Evolutionary conservation across 352 stramenopile genomes (phyloP).

Genomic region (Phytophthora cajani): DNA sequence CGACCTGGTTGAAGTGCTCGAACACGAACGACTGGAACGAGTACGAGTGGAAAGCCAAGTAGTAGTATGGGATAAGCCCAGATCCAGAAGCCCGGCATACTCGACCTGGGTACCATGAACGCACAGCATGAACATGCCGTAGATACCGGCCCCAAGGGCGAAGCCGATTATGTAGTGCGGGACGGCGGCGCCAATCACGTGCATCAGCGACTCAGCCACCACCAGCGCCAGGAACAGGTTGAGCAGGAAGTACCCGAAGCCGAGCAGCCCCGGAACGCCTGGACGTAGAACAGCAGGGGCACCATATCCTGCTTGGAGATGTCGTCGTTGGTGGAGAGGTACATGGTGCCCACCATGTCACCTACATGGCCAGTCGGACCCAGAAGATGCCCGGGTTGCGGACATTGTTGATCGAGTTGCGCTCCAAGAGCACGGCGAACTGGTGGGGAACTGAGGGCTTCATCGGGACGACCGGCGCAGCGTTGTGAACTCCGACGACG

Average conservation of each 20-base stretch:
- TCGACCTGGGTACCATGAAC: conserved; percentile 64
- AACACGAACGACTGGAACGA: conserved; percentile 81
- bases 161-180: conserved; percentile 86
- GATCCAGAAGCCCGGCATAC: conserved; percentile 69
- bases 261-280: conserved; percentile 74
- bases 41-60: conserved; percentile 84
- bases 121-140: conserved; percentile 84
- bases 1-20: conserved; percentile 57
- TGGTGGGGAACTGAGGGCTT: conserved; percentile 49
- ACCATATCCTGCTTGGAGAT: conserved; percentile 45
- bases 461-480: conserved; percentile 28
- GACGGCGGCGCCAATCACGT: conserved; percentile 65
- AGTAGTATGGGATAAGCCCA: conserved; percentile 59
- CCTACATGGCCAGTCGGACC: conserved; percentile 75
- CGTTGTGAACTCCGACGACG: conserved; percentile 1
- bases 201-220: conserved; percentile 75
- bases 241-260: conserved; percentile 59
- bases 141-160: conserved; percentile 69
- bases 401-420: conserved; percentile 63
- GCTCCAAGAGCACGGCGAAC: conserved; percentile 61
- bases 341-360: conserved; percentile 75
- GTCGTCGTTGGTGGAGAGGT: conserved; percentile 39
- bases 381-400: conserved; percentile 76
- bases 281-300: conserved; percentile 84
- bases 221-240: conserved; percentile 76